These are phyloP conservation scores for Kuraishia capsulata DNA, from an alignment of 805 yeast genomes.

Conservation along the genomic window DNA sequence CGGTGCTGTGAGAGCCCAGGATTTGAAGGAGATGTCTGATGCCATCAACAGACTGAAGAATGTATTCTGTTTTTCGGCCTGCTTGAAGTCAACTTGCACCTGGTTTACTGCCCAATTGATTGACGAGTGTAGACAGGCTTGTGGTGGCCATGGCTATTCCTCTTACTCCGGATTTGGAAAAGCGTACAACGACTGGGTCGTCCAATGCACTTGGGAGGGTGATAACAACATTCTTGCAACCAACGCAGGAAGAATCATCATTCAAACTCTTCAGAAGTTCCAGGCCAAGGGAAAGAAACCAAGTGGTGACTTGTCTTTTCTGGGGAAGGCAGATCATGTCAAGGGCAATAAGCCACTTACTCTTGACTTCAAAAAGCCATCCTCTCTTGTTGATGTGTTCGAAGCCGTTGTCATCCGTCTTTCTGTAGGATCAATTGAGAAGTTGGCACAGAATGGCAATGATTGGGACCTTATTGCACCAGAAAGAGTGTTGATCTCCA, in stretches of 20 bases:
- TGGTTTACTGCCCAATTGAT: slow-evolving; percentile 77
- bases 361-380: slow-evolving; percentile 20
- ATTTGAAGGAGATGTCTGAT: slow-evolving; percentile 30
- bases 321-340: slow-evolving; percentile 18
- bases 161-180: slow-evolving; percentile 88
- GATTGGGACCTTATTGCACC: slow-evolving; percentile 38
- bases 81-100: slow-evolving; percentile 81
- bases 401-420: slow-evolving; percentile 32
- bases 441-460: slow-evolving; percentile 23
- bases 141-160: slow-evolving; percentile 96
- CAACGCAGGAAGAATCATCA: slow-evolving; percentile 72
- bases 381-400: slow-evolving; percentile 25
- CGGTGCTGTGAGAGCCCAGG: slow-evolving; percentile 37
- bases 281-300: slow-evolving; percentile 32
- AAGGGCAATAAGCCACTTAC: slow-evolving; percentile 23
- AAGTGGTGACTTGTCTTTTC: slow-evolving; percentile 37
- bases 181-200: slow-evolving; percentile 90
- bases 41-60: slow-evolving; percentile 62
- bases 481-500: slow-evolving; percentile 37
- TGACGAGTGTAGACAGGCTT: slow-evolving; percentile 85
- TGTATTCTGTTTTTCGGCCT: slow-evolving; percentile 76
- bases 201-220: slow-evolving; percentile 98
- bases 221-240: slow-evolving; percentile 83
- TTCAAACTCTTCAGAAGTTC: slow-evolving; percentile 34
- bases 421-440: slow-evolving; percentile 20